These are phyloP conservation scores for Lipomyces spencermartinsiae DNA, from an alignment of 805 yeast genomes.

Conservation along the genomic window DNA sequence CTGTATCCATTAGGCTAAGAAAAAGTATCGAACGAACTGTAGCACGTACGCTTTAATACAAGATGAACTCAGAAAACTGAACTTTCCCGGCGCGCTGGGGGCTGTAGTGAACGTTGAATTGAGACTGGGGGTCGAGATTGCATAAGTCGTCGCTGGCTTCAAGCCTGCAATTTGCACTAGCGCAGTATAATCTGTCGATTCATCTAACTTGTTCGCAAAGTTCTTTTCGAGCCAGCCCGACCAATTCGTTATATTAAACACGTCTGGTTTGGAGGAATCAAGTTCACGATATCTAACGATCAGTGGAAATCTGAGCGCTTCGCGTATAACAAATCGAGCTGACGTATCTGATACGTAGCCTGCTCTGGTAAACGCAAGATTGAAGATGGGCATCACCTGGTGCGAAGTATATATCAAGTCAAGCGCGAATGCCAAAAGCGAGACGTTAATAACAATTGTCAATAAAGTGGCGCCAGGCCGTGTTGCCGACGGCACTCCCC, in stretches of 20 bases:
- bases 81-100: conserved; percentile 22
- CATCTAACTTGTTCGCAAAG: conserved; percentile 7
- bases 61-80: conserved; percentile 39
- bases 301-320: conserved; percentile 20
- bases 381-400: conserved; percentile 25
- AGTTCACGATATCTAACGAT: conserved; percentile 21
- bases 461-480: conserved; percentile 14
- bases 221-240: conserved; percentile 4
- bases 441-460: conserved; percentile 21
- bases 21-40: no score
- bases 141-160: conserved; percentile 31
- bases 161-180: conserved; percentile 22
- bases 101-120: conserved; percentile 38
- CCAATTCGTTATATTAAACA: conserved; percentile 9
- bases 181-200: conserved; percentile 30
- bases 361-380: conserved; percentile 30
- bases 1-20: conserved; percentile 5
- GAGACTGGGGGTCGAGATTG: conserved; percentile 18
- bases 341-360: conserved; percentile 34
- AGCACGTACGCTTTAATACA: conserved; percentile 39
- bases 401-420: conserved; percentile 33
- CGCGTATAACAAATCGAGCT: conserved; percentile 34
- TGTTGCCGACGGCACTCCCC: conserved; percentile 20
- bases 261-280: conserved; percentile 5
- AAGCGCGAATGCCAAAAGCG: conserved; percentile 14